Base-by-base conservation (phyloP, 129 eudicot genomes). In the Pseudognaphalium luteoalbum region DNA sequence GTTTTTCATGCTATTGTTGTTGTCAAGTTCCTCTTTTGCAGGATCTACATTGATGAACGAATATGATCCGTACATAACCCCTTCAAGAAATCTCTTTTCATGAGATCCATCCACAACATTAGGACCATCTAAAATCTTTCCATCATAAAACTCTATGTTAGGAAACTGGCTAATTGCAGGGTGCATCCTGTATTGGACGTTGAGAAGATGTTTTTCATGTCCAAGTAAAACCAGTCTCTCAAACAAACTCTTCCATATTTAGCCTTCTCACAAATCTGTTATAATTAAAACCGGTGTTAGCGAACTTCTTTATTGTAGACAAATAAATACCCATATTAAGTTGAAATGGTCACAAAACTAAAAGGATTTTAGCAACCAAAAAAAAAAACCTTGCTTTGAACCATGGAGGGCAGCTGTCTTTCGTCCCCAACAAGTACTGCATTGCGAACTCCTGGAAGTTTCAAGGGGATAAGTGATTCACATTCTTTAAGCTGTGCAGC, bases 181-280 rank as follows among this genome's bases (percentile, higher is more conserved):
- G 77, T 93, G 96, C 98, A 90, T 93, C 80, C 98, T 78, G 78
- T 93, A 90, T 65, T 93, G 98, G 56, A 90, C 35, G 30, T 87
- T 77, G 16, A 93, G 93, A 41, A 93, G 92, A 71, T 90, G 92
- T 86, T 87, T 93, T 44, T 79, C 41, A 47, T 88, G 81, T 34
- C 88, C 98, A n/a, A 93, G 61, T 39, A 62, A 70, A 16, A 76
- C 85, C 42, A 90, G 75, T 71, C 98, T 83, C 62, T 84, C 84
- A 47, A 93, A 93, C 71, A 90, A 82, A 70, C 97, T 93, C 83
- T 88, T 70, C 98, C 97, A 17, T 86, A 93, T 1, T 81, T 77
- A 28, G 89, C 89, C 51, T 86, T 78, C 39, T 80, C 83, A 35
- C 82, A 80, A 44, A 92, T 66, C 97, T 91, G 52, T 29, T 47